Evolutionary conservation across 352 stramenopile genomes (phyloP), one percentile per base, ranked within the genome.

Genomic region (Globisporangium solare): DNA sequence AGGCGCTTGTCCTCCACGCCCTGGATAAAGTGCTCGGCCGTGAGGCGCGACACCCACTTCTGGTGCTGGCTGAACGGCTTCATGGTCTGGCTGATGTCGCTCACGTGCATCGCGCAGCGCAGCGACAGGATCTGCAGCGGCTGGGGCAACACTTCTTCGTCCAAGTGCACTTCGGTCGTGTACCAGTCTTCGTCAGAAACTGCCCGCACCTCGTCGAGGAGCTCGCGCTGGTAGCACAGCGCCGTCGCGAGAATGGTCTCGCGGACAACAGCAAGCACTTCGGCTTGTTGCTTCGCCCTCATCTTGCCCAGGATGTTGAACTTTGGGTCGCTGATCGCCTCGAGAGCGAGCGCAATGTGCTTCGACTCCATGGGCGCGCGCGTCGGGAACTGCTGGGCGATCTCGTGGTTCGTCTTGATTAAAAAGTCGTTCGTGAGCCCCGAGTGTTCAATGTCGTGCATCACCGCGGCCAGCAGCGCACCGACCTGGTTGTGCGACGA

Each of bases 31-130:
- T 79, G 67, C 68, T 93, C 83, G 51, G 86, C 71, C 45, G 78
- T 85, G 8, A 93, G 77, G 15, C 79, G 75, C 41, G 70, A 63
- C 14, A 93, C 83, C 83, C 83, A 93, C 66, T 85, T 83, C 61
- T 76, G 55, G 62, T 93, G 83, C 58, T 87, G 79, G 14, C 32
- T 54, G 43, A 89, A 90, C 42, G 83, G 80, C 68, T 93, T 93
- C 74, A 86, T 90, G 20, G 80, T 91, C 65, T 93, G 83, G 48
- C 79, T 85, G 42, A 93, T 86, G 57, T 93, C 83, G 56, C 80
- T 88, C 56, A 88, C 80, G 54, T 93, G 83, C 74, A 91, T 83
- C n/a, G 76, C 76, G 42, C 76, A 82, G 14, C 80, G 76, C 40
- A 90, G 53, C 32, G 69, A 71, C 13, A 79, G 60, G 6, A 80